phyloP scores from a whole-genome alignment of 495 filamentous ascomycete genomes.

The Xylaria venustula region DNA sequence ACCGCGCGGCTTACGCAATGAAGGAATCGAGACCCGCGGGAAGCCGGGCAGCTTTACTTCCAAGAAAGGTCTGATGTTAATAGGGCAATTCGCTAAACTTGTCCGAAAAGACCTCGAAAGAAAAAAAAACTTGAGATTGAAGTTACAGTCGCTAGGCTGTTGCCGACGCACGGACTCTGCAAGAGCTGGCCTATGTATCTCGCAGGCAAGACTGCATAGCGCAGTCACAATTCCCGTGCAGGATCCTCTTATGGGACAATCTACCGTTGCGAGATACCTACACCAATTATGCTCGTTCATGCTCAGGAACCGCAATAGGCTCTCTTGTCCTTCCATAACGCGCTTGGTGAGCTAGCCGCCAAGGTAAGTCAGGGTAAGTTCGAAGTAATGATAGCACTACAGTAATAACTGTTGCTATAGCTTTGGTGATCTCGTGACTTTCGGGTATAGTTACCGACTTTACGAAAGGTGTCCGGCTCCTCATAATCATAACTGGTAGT shows the following conservation, averaged over 20 bases:
- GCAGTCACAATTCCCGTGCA: constrained; percentile 1
- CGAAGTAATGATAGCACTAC: too few species aligned
- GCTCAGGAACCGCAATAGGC: background rate
- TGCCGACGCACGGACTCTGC: constrained; percentile 12
- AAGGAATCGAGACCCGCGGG: background rate
- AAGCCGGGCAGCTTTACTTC: background rate
- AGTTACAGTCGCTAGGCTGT: constrained; percentile 11
- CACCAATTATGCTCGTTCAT: too few species aligned
- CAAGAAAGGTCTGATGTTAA: background rate
- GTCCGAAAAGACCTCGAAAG: background rate
- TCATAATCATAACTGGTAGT: background rate
- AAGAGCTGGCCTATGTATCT: constrained; percentile 7
- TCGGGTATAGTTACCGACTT: background rate
- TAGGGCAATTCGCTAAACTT: background rate
- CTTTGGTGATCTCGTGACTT: constrained; percentile 1
- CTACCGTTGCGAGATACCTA: constrained; percentile 1
- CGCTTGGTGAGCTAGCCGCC: background rate
- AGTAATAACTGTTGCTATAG: background rate
- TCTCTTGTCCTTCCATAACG: background rate
- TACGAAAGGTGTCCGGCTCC: too few species aligned
- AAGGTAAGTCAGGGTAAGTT: too few species aligned
- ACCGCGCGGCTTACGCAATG: background rate
- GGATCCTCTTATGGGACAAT: background rate
- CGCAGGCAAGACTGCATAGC: constrained; percentile 9
- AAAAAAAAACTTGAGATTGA: background rate